These are phyloP conservation scores for Claviceps lovelessii DNA, from an alignment of 2,329 filamentous ascomycete genomes.

Conservation along the genomic window DNA sequence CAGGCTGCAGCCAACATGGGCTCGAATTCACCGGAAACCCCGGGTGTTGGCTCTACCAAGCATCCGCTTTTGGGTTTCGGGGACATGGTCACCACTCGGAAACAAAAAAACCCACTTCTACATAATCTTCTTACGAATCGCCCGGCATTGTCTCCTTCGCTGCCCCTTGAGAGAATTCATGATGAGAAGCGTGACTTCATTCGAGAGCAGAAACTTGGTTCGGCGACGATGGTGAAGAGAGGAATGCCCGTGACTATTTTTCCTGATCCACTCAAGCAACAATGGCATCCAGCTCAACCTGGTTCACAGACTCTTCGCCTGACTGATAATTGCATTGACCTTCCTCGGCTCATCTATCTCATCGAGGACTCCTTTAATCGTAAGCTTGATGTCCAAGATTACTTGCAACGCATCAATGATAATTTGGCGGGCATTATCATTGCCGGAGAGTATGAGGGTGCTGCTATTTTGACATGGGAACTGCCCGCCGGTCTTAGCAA, in stretches of 20 bases:
- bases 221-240: conserved; percentile 74
- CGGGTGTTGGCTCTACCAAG: conserved; percentile 20
- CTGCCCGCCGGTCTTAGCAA: conserved; percentile 46
- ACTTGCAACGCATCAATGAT: conserved; percentile 64
- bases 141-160: conserved; percentile 77
- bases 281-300: conserved; percentile 54
- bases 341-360: conserved; percentile 66
- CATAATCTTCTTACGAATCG: conserved; percentile 95
- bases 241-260: conserved; percentile 82
- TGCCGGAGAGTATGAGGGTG: conserved; percentile 91
- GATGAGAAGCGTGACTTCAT: conserved; percentile 21
- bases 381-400: conserved; percentile 69
- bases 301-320: conserved; percentile 50
- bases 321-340: conserved; percentile 68
- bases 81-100: conserved; percentile 38
- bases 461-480: conserved; percentile 92
- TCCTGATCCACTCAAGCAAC: conserved; percentile 53
- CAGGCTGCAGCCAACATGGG: conserved; percentile 51
- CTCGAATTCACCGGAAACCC: background rate
- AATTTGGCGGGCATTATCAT: conserved; percentile 85
- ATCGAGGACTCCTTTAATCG: conserved; percentile 90
- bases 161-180: conserved; percentile 55
- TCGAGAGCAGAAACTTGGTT: conserved; percentile 10
- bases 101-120: conserved; percentile 66
- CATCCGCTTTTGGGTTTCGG: conserved; percentile 36